A percentile compares a stretch with the other conserved stretches of the same genome.
These are phyloP conservation scores for Termitomyces sp. DNA, from an alignment of 768 basidiomycete genomes.

Conservation along the genomic window DNA sequence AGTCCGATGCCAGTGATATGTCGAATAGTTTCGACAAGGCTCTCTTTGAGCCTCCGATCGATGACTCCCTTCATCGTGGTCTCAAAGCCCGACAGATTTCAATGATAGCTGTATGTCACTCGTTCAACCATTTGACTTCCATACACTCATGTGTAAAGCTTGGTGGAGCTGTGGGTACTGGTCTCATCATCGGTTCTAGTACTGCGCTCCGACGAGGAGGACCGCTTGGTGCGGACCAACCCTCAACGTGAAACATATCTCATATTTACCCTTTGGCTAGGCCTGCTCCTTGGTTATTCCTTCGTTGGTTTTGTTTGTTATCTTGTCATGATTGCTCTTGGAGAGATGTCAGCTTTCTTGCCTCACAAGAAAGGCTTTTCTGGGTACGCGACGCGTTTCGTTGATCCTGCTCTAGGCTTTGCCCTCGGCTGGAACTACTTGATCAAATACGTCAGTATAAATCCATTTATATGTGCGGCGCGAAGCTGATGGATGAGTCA, in stretches of 20 bases:
- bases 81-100: constrained; percentile 49
- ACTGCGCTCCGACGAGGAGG: constrained; percentile 54
- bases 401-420: constrained; percentile 65
- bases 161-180: constrained; percentile 48
- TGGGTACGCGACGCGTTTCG: constrained; percentile 60
- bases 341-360: constrained; percentile 46
- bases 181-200: constrained; percentile 53
- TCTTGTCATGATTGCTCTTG: constrained; percentile 51
- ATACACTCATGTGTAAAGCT: constrained; percentile 21
- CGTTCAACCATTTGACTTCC: neutral
- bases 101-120: constrained; percentile 42
- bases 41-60: constrained; percentile 27
- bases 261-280: constrained; percentile 2
- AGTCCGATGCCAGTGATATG: constrained; percentile 11
- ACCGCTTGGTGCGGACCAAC: constrained; percentile 34
- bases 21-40: constrained; percentile 22
- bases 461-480: neutral
- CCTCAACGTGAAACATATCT: neutral
- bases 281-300: constrained; percentile 30
- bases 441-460: constrained; percentile 42
- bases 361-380: constrained; percentile 58
- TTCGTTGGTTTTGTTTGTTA: constrained; percentile 55
- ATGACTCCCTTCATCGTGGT: constrained; percentile 39
- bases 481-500: neutral
- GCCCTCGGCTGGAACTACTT: constrained; percentile 64